Percentiles rank a stretch among this genome's conserved stretches.
phyloP scores from a whole-genome alignment of 2,329 filamentous ascomycete genomes.

The Fusarium sp. region DNA sequence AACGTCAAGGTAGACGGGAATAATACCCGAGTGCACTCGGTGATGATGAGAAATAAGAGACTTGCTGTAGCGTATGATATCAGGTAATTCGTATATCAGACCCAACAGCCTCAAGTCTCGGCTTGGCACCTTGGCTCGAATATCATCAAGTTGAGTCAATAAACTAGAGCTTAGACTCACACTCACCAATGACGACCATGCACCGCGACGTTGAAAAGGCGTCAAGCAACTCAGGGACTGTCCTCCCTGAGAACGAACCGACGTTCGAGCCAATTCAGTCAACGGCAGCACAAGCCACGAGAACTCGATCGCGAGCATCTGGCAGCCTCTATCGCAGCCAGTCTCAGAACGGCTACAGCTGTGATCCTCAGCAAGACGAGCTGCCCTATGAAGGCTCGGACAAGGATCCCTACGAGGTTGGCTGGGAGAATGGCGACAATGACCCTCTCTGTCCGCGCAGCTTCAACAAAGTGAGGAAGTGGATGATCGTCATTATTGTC shows the following conservation, averaged over 20 bases:
- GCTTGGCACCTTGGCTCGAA: background rate
- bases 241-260: background rate
- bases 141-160: background rate
- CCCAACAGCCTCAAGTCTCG: background rate
- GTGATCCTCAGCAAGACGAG: conserved; percentile 42
- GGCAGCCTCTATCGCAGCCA: conserved; percentile 43
- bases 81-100: conserved; percentile 18
- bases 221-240: conserved; percentile 26
- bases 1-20: background rate
- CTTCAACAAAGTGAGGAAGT: conserved; percentile 74
- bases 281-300: conserved; percentile 9
- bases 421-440: conserved; percentile 75
- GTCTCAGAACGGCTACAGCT: conserved; percentile 60
- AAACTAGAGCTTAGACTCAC: background rate
- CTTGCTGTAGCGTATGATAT: background rate
- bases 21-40: background rate
- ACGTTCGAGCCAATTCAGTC: conserved; percentile 31
- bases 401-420: conserved; percentile 72
- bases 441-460: conserved; percentile 82
- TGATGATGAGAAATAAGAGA: conserved; percentile 1
- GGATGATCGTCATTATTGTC: conserved; percentile 82
- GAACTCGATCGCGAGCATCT: conserved; percentile 19
- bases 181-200: conserved; percentile 17
- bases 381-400: conserved; percentile 31
- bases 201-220: conserved; percentile 44